Base-by-base conservation (phyloP, 129 eudicot species). In the Tagetes patula region DNA sequence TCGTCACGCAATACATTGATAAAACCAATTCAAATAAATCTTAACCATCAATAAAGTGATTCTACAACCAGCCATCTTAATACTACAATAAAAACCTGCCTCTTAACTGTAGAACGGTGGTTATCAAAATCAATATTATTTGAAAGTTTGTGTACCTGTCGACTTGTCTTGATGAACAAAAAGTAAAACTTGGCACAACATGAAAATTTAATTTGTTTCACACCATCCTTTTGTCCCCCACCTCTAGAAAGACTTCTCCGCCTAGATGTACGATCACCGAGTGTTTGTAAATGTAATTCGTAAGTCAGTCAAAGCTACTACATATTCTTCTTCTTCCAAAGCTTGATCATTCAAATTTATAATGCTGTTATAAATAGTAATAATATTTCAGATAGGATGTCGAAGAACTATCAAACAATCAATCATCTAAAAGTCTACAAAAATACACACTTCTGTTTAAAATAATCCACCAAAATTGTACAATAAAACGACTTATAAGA, bases 401-500 rank as follows among this genome's bases (percentile, higher is more conserved):
- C 42, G 7, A 60, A 60, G 41, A 60, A 60, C 66, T 60, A 36
- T 34, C 42, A 60, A 58, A 14, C 14, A 58, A 58, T 32, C 66
- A 9, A 60, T 34, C 41, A 60, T 34, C 27, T 60, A 34, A 3
- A 60, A 5, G 42, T 60, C 66, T 34, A 60, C 20, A 60, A 60
- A 60, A 60, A 60, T 10, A 12, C 40, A 36, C 65, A 60, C 32
- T 14, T 53, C 20, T 53, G 59, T 33, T 53, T 53, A 53, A 5
- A 60, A 27, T 66, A 62, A 36, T 60, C 50, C 71, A 62, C 39
- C 30, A 63, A 41, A 75, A 75, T 31, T 13, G 3, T 39, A 66
- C 34, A 49, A 75, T 34, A 66, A 49, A 75, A 65, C 56, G 33
- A 53, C 58, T 60, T 73, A 32, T 43, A 34, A 43, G 1, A 60